Percentiles rank a stretch among this genome's conserved stretches.
Evolutionary conservation across 331 rosid species (phyloP).

Genomic region (Rosa hybrid): DNA sequence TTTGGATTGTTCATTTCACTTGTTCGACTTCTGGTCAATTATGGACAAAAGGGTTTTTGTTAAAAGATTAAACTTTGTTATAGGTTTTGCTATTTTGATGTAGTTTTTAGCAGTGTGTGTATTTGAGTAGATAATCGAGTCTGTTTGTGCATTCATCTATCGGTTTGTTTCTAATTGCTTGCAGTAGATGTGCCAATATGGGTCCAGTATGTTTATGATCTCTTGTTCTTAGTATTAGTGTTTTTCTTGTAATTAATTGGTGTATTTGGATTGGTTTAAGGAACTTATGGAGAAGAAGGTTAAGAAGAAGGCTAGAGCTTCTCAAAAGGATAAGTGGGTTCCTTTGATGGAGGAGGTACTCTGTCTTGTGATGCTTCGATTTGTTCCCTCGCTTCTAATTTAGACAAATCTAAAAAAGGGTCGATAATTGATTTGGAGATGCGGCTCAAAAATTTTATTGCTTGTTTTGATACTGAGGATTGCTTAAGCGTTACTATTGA

Average conservation of each 20-base stretch:
- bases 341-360: background rate
- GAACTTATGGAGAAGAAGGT: slow-evolving; percentile 82
- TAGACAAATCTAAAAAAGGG: background rate
- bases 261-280: slow-evolving; percentile 46
- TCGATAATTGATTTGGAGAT: background rate
- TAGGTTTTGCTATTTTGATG: no score
- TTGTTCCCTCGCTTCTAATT: background rate
- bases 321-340: slow-evolving; percentile 56
- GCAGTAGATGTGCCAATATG: background rate
- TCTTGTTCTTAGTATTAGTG: background rate
- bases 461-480: background rate
- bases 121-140: background rate
- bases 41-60: no score
- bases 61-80: no score
- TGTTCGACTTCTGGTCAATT: no score
- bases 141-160: background rate
- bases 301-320: slow-evolving; percentile 61
- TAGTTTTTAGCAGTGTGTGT: no score
- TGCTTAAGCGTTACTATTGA: background rate
- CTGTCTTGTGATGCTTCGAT: background rate
- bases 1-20: no score
- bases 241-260: slow-evolving; percentile 22
- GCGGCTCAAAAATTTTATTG: background rate
- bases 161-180: background rate
- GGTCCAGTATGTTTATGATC: background rate